Conservation (phyloP, 176 grass and related monocot genomes). For the Oryza brachyantha region DNA sequence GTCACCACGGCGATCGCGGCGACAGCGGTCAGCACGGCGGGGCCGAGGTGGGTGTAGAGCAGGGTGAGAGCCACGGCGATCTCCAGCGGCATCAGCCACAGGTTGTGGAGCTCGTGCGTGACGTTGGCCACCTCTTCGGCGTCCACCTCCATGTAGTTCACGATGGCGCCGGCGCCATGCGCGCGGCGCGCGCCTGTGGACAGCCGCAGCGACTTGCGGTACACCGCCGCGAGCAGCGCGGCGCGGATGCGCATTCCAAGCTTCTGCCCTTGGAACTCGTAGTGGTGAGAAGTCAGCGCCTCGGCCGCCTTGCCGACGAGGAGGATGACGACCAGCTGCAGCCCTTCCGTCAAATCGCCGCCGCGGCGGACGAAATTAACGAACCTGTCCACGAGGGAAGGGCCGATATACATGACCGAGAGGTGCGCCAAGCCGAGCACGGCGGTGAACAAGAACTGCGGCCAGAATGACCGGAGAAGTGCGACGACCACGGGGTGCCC, state of each 20-base stretch:
- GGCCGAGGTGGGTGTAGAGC: conserved; percentile 52
- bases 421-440: conserved; percentile 47
- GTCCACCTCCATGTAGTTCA: conserved; percentile 82
- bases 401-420: conserved; percentile 76
- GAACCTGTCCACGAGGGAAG: conserved; percentile 57
- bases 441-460: conserved; percentile 43
- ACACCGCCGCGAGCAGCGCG: conserved; percentile 52
- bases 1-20: conserved; percentile 45
- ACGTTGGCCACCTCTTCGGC: conserved; percentile 60
- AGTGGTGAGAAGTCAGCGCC: conserved; percentile 58
- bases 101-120: conserved; percentile 58
- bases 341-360: conserved; percentile 20
- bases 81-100: conserved; percentile 74
- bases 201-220: conserved; percentile 69
- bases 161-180: conserved; percentile 53
- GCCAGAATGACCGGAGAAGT: conserved; percentile 63
- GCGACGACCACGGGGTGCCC: conserved; percentile 28
- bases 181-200: conserved; percentile 56
- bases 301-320: conserved; percentile 55
- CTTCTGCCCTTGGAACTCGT: conserved; percentile 68
- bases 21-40: conserved; percentile 43
- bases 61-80: conserved; percentile 52
- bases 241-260: conserved; percentile 64
- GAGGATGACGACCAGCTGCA: conserved; percentile 39
- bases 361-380: conserved; percentile 43